Evolutionary conservation across 2,329 filamentous ascomycete species (phyloP), one percentile per base, ranked within the genome.

Genomic region (Paramyrothecium roridum): DNA sequence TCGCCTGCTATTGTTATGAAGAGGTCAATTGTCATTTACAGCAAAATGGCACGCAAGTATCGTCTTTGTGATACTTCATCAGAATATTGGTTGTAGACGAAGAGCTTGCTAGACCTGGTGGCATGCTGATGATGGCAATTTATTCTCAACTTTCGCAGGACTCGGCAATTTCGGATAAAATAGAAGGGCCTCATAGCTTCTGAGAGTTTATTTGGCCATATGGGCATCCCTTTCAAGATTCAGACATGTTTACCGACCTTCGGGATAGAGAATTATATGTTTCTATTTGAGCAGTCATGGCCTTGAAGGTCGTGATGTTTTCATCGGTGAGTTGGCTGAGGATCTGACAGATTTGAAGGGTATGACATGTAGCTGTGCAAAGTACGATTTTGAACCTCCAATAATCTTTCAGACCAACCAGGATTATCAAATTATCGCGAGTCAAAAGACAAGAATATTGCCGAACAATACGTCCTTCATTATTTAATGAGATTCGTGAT

Each of bases 191-290:
- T 0, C 85, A 84, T 63, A 73, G 62, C 2, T 84, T 84, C 56
- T 70, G 82, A 16, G 74, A 80, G 43, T 83, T 80, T 1, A 79
- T 76, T 0, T 70, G 76, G 0, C 83, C 83, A 0, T 75, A 85
- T 0, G 82, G 82, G 2, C 85, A 85, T 64, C 85, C 82, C 82
- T 84, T 80, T 0, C 83, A 86, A 58, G 83, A 86, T 54, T 86
- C 84, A 48, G 83, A 83, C 11, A 71, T 84, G 21, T 85, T 86
- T 57, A 82, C 80, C 3, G 83, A 86, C 60, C 80, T 80, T 66
- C 84, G 83, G 55, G 76, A 82, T 45, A 80, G 81, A 11, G 73
- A 74, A 0, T 77, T 79, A 0, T 85, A 85, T 56, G 76, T 1
- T 70, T 85, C 2, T 85, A 85, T 67, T 84, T 80, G 2, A 86